Conservation (phyloP, 345 rosid species). For the Limnanthes douglasii region DNA sequence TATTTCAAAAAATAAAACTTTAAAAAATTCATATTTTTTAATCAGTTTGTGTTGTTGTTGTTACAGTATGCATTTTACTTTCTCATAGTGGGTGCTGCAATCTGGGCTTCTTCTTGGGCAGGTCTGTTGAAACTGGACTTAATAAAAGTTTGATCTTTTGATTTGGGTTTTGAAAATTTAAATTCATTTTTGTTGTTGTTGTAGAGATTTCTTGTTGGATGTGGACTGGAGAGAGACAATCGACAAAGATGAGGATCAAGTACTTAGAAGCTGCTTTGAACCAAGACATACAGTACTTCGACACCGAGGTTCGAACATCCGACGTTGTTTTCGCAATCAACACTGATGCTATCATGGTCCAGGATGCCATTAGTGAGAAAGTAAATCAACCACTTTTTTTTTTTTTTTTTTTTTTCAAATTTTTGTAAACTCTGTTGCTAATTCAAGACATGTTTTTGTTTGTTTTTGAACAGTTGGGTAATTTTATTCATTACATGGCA, state of each 20-base stretch:
- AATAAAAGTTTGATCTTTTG: constrained; percentile 2
- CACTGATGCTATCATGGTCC: constrained; percentile 91
- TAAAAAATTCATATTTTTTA: not conserved
- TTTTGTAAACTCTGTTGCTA: not conserved
- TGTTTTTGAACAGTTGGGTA: constrained; percentile 57
- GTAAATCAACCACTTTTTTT: constrained; percentile 17
- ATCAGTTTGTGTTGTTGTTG: not conserved
- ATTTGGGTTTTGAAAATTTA: not conserved
- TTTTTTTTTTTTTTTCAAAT: not conserved
- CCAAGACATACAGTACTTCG: constrained; percentile 88
- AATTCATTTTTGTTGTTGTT: constrained; percentile 1
- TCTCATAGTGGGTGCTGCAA: constrained; percentile 95
- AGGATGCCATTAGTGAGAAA: constrained; percentile 98
- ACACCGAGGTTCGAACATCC: constrained; percentile 87
- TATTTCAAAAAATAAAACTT: constrained; percentile 1
- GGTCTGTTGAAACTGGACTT: constrained; percentile 18
- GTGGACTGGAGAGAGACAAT: constrained; percentile 99
- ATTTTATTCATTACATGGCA: constrained; percentile 89
- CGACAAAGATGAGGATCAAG: constrained; percentile 96
- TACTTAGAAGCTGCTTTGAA: constrained; percentile 88
- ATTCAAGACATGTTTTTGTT: constrained; percentile 1
- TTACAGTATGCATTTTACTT: constrained; percentile 93
- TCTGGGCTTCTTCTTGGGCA: constrained; percentile 99
- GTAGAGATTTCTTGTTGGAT: constrained; percentile 98
- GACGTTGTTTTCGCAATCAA: constrained; percentile 85